Conservation (phyloP, 2,329 filamentous ascomycete genomes). For the Beauveria varroae region DNA sequence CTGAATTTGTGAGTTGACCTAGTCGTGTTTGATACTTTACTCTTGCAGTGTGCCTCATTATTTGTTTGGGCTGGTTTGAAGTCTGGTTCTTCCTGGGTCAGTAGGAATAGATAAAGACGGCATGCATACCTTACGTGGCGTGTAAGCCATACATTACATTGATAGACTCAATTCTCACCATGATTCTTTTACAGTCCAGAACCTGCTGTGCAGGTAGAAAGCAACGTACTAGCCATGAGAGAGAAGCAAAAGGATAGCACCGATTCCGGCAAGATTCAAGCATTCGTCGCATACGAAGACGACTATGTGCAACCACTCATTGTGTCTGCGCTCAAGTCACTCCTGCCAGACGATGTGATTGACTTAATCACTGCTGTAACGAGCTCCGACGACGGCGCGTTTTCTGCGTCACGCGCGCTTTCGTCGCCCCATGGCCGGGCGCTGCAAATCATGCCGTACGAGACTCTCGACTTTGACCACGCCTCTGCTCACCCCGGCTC, state of each 20-base stretch:
- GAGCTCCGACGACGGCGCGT: slow-evolving; percentile 20
- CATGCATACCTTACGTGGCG: slow-evolving; percentile 16
- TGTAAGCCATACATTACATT: slow-evolving; percentile 13
- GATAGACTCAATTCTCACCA: slow-evolving; percentile 32
- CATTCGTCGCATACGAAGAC: slow-evolving; percentile 78
- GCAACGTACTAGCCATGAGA: slow-evolving; percentile 15
- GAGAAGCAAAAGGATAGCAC: slow-evolving; percentile 14
- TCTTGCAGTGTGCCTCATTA: background rate
- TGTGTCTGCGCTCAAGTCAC: slow-evolving; percentile 57
- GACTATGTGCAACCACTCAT: slow-evolving; percentile 84
- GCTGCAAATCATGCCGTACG: slow-evolving; percentile 81
- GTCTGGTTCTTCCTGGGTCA: slow-evolving; percentile 10
- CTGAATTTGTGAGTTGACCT: slow-evolving; percentile 69
- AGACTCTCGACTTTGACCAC: slow-evolving; percentile 77
- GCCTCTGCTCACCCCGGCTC: slow-evolving; percentile 50
- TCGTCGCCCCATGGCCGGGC: slow-evolving; percentile 27
- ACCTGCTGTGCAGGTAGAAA: background rate
- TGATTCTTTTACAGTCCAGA: slow-evolving; percentile 18
- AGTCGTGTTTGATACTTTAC: background rate
- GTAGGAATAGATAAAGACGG: slow-evolving; percentile 11
- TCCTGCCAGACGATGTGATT: slow-evolving; percentile 48
- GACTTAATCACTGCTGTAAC: slow-evolving; percentile 44
- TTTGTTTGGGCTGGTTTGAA: background rate
- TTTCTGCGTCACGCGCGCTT: slow-evolving; percentile 30
- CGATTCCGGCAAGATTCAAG: slow-evolving; percentile 38